phyloP scores from a whole-genome alignment of 306 rosid species.

The Cucumis cinereus region DNA sequence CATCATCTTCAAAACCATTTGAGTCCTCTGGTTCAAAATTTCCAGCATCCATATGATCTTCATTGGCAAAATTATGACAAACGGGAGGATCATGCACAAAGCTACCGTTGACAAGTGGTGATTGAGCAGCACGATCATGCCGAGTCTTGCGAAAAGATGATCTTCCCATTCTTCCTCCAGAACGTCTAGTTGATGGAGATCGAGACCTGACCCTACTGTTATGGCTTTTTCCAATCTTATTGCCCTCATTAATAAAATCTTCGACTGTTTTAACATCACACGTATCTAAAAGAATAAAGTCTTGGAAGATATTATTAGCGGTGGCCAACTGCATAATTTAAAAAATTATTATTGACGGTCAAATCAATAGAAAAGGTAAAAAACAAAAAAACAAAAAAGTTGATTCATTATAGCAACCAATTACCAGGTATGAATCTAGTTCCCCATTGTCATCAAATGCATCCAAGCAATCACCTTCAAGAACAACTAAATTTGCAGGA shows the following conservation, averaged over 20 bases:
- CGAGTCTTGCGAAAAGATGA: conserved; percentile 37
- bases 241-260: conserved; percentile 39
- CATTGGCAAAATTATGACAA: conserved; percentile 25
- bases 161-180: conserved; percentile 52
- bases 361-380: not conserved
- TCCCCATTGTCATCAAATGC: conserved; percentile 72
- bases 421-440: conserved; percentile 87
- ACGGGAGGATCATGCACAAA: conserved; percentile 31
- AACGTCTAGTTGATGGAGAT: conserved; percentile 35
- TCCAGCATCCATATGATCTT: conserved; percentile 35
- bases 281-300: conserved; percentile 73
- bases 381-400: not conserved
- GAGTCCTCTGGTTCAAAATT: conserved; percentile 33
- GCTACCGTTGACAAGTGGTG: conserved; percentile 26
- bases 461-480: conserved; percentile 95
- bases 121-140: conserved; percentile 24
- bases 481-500: conserved; percentile 86
- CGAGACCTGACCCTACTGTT: conserved; percentile 48
- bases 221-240: conserved; percentile 27
- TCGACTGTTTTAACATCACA: conserved; percentile 63
- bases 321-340: conserved; percentile 67
- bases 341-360: not conserved
- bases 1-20: conserved; percentile 51
- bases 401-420: conserved; percentile 21
- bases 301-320: conserved; percentile 43